phyloP scores from a whole-genome alignment of 2,329 filamentous ascomycete genomes.

The Fonsecaea pugnacius region DNA sequence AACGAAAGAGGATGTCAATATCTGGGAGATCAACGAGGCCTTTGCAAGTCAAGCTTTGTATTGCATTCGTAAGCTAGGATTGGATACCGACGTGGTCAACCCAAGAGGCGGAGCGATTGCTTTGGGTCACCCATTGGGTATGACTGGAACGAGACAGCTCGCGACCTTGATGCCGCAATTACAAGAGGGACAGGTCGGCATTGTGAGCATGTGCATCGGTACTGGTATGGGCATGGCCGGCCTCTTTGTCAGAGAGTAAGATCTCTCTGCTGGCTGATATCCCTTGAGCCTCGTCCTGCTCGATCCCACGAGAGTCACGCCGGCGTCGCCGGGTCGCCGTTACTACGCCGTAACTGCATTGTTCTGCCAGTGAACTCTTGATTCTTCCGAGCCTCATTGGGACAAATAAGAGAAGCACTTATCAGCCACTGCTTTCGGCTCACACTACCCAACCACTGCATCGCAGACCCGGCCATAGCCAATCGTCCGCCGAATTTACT shows the following conservation, averaged over 20 bases:
- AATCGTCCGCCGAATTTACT: neutral
- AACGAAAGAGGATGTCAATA: slow-evolving; percentile 68
- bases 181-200: slow-evolving; percentile 73
- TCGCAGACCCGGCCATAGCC: neutral
- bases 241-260: slow-evolving; percentile 67
- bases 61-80: slow-evolving; percentile 66
- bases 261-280: neutral
- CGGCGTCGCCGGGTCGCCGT: neutral
- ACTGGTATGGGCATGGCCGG: slow-evolving; percentile 80
- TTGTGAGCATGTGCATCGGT: slow-evolving; percentile 88
- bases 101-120: slow-evolving; percentile 93
- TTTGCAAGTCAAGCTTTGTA: slow-evolving; percentile 69
- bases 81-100: slow-evolving; percentile 73
- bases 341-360: neutral
- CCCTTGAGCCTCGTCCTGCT: neutral
- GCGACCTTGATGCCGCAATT: slow-evolving; percentile 73
- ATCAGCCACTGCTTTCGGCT: neutral
- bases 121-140: slow-evolving; percentile 88
- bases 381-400: neutral
- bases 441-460: neutral
- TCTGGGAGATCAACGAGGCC: slow-evolving; percentile 94
- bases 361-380: neutral
- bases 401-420: neutral
- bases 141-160: slow-evolving; percentile 81
- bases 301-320: neutral